phyloP scores from a whole-genome alignment of 441 rosid species.

The Codiaeum variegatum region DNA sequence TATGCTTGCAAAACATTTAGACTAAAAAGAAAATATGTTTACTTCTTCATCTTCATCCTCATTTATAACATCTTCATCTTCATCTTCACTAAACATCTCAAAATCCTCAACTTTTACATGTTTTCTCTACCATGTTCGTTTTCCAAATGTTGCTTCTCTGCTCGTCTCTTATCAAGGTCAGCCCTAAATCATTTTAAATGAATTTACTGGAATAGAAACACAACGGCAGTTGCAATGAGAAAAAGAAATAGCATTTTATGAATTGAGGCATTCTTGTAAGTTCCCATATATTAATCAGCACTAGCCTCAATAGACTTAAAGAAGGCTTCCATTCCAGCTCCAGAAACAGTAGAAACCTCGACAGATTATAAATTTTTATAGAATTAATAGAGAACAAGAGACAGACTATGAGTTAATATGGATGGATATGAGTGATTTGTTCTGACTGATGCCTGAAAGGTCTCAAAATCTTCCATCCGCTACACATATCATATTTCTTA shows the following conservation, averaged over 20 bases:
- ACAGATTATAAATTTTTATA: conserved; percentile 74
- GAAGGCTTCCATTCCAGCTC: conserved; percentile 83
- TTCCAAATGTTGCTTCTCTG: conserved; percentile 72
- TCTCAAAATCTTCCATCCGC: conserved; percentile 97
- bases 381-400: conserved; percentile 77
- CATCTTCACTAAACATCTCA: conserved; percentile 4
- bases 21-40: conserved; percentile 40
- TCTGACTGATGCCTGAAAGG: conserved; percentile 72
- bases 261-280: conserved; percentile 57
- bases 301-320: conserved; percentile 80
- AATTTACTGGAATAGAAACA: not conserved
- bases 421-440: conserved; percentile 70
- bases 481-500: conserved; percentile 26
- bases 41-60: conserved; percentile 82
- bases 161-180: conserved; percentile 84
- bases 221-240: not conserved
- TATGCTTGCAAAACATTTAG: not conserved
- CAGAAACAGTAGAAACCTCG: conserved; percentile 92
- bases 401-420: conserved; percentile 70
- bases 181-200: conserved; percentile 38
- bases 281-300: conserved; percentile 82
- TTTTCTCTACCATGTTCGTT: conserved; percentile 57
- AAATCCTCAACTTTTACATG: conserved; percentile 77
- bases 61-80: conserved; percentile 35
- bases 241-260: not conserved